Evolutionary conservation across 352 stramenopile species (phyloP), one percentile per base, ranked within the genome.

Genomic region (Phytophthora idaei): DNA sequence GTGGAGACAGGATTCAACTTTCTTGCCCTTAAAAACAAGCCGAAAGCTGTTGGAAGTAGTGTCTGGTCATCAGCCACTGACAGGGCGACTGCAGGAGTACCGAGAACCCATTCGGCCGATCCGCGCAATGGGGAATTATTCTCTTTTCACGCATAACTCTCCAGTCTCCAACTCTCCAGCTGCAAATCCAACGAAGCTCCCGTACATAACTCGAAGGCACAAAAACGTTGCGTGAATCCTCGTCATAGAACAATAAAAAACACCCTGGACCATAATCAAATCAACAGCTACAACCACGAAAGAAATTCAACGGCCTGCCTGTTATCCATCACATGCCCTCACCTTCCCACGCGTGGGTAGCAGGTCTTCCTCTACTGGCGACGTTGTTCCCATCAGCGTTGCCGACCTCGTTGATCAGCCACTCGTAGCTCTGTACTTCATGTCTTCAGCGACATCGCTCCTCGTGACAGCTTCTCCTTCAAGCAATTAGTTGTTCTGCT

Each of bases 401-500:
- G 41, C 41, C 8, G 15, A 21, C 21, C 21, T 21, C 21, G 21
- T 21, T 21, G 21, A 21, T 21, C 21, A 21, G 21, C 21, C 21
- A 21, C 21, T 21, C 21, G 21, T 21, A 21, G 21, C 21, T 21
- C 21, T 21, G 21, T 21, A 1, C 21, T 21, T 21, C 21, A 21
- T 21, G 21, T 21, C 21, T 21, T 21, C 21, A 21, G 21, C 21
- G 21, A 53, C 15, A 14, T 57, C 25, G 31, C 48, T n/a, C n/a
- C 41, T 52, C n/a, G 8, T 45, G 9, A 59, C 45, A 25, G 31
- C 49, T 41, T 49, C 31, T 39, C 14, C 14, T 48, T 42, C 31
- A 62, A 55, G 54, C 48, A 44, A 52, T 81, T 85, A 91, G 45
- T 90, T 89, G 55, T 73, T 84, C 63, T 94, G 78, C 73, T 97